These are phyloP conservation scores for Thalassiosira livingstoniorum DNA, from an alignment of 352 stramenopile species.

Conservation along the genomic window DNA sequence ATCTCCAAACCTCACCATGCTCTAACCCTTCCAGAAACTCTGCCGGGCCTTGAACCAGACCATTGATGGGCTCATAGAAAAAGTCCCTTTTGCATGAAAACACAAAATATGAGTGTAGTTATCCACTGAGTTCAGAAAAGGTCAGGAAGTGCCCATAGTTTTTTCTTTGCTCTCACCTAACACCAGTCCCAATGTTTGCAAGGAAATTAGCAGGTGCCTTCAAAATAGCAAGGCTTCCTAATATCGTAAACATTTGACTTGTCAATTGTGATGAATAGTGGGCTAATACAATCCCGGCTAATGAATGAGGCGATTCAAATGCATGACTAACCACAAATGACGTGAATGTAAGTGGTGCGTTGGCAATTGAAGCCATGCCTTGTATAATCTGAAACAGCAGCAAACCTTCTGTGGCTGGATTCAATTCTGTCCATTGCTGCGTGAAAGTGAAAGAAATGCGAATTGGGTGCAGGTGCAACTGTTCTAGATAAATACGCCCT, in stretches of 20 bases:
- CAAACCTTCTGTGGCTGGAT: slow-evolving; percentile 68
- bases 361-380: slow-evolving; percentile 76
- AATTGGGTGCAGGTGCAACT: slow-evolving; percentile 80
- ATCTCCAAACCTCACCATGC: too few relatives aligned
- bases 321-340: slow-evolving; percentile 84
- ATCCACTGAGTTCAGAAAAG: too few relatives aligned
- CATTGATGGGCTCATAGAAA: slow-evolving; percentile 93
- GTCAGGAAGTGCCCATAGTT: too few relatives aligned
- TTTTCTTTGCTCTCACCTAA: too few relatives aligned
- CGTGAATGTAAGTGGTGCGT: slow-evolving; percentile 82
- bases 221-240: slow-evolving; percentile 81
- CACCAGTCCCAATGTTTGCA: slow-evolving; percentile 94
- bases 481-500: slow-evolving; percentile 76
- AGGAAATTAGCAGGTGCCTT: slow-evolving; percentile 85
- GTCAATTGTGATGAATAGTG: slow-evolving; percentile 85
- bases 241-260: slow-evolving; percentile 80
- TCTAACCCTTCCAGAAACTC: slow-evolving; percentile 83
- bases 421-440: slow-evolving; percentile 77
- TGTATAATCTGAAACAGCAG: slow-evolving; percentile 83
- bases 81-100: too few relatives aligned
- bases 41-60: slow-evolving; percentile 57
- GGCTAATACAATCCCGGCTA: slow-evolving; percentile 70
- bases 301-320: slow-evolving; percentile 82
- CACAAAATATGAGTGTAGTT: too few relatives aligned
- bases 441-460: slow-evolving; percentile 80